Evolutionary conservation across 2,329 filamentous ascomycete genomes (phyloP), one percentile per base, ranked within the genome.

Genomic region (Fusarium mexicanum): DNA sequence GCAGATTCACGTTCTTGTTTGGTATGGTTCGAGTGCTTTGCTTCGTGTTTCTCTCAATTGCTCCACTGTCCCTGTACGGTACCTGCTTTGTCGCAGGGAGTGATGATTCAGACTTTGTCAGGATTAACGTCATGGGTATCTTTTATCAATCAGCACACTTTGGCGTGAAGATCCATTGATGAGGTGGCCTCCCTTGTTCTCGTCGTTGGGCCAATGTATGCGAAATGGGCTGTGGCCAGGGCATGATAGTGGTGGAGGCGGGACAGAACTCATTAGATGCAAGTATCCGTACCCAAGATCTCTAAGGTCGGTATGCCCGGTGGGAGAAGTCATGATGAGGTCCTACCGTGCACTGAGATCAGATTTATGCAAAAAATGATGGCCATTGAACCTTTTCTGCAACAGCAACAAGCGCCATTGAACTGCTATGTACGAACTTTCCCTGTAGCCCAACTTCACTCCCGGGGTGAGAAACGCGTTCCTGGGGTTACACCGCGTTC

Each of bases 111-210:
- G 74, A 64, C 65, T 78, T 74, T 73, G 73, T 74, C 73, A 77
- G 68, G 60, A 38, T 47, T 55, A 64, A 71, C 67, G 71, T 74
- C 74, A 73, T 77, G 71, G 53, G 46, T 53, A 55, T 63, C 55
- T 63, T 77, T 78, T 79, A 79, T 81, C 79, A 80, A 81, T 80
- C 79, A 81, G 79, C 77, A 80, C 78, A 74, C 64, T 73, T 29
- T 64, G 24, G n/a, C 38, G 18, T 26, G 43, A 44, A 31, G 20
- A 24, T 43, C 33, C n/a, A 31, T 38, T 22, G 9, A 29, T 22
- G 31, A 35, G 48, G 31, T 51, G 72, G 44, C 69, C 65, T 73
- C n/a, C 53, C 63, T 57, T 40, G 13, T 54, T 69, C 71, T 69
- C 54, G 69, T 76, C 66, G 67, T 73, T 77, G 64, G 75, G 69